phyloP scores from a whole-genome alignment of 768 basidiomycete genomes.

The Pulveroboletus ravenelii region DNA sequence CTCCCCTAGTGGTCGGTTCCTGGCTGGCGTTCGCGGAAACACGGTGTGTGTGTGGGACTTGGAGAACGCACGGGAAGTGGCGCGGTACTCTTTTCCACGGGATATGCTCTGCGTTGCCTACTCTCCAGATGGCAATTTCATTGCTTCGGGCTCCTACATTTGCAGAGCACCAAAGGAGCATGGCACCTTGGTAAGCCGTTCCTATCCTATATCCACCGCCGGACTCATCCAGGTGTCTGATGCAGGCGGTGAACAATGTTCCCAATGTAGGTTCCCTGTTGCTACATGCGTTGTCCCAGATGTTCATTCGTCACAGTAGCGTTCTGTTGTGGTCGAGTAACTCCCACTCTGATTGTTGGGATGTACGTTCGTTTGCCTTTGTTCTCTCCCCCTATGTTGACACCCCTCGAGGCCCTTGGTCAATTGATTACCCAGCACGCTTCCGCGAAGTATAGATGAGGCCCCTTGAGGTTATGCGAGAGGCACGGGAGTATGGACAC shows the following conservation, averaged over 20 bases:
- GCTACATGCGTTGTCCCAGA: not conserved
- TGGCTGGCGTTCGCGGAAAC: conserved; percentile 20
- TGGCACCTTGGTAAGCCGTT: conserved; percentile 8
- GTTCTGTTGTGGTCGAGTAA: not conserved
- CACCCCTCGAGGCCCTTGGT: not conserved
- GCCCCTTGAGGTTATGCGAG: not conserved
- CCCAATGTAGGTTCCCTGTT: conserved; percentile 7
- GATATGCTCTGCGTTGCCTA: conserved; percentile 22
- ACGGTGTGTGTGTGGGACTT: conserved; percentile 17
- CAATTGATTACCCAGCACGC: not conserved
- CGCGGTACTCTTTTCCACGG: conserved; percentile 19
- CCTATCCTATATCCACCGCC: not conserved
- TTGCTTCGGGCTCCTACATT: conserved; percentile 15
- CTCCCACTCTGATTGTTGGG: not conserved
- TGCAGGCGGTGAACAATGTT: conserved; percentile 3
- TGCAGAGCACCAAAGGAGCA: conserved; percentile 10
- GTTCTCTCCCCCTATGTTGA: not conserved
- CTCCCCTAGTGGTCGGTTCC: conserved; percentile 13
- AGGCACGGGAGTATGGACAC: conserved; percentile 1
- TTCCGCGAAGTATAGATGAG: not conserved
- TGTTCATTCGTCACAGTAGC: not conserved
- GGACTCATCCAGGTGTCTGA: not conserved
- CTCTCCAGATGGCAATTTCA: conserved; percentile 18
- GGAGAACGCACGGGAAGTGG: conserved; percentile 11
- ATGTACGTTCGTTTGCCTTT: conserved; percentile 2